Conservation (phyloP, 2,329 filamentous ascomycete species). For the Trichocomaceae sp. region DNA sequence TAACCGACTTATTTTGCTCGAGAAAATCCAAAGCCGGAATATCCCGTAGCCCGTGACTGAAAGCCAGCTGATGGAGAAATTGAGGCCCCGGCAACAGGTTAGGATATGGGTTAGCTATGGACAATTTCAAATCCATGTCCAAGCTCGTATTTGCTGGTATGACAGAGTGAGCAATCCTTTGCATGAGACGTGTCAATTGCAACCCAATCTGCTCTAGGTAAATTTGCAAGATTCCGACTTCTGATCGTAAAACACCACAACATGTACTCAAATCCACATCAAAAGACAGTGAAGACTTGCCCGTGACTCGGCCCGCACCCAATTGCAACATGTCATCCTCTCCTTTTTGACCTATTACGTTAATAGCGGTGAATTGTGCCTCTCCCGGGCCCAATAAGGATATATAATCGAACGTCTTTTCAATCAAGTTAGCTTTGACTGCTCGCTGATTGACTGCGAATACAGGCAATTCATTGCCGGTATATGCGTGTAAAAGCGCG, state of each 20-base stretch:
- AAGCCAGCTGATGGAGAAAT: slow-evolving; percentile 59
- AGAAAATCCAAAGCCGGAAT: slow-evolving; percentile 59
- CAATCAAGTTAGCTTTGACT: slow-evolving; percentile 22
- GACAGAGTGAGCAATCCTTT: slow-evolving; percentile 17
- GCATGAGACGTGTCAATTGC: slow-evolving; percentile 24
- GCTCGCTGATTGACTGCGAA: slow-evolving; percentile 25
- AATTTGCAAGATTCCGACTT: slow-evolving; percentile 18
- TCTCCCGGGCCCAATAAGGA: slow-evolving; percentile 13
- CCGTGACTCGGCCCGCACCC: not conserved
- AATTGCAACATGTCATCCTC: not conserved
- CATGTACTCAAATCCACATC: slow-evolving; percentile 18
- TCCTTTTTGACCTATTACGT: not conserved
- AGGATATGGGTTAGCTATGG: slow-evolving; percentile 54
- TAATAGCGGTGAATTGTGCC: slow-evolving; percentile 20
- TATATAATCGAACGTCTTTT: slow-evolving; percentile 16
- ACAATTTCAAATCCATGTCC: slow-evolving; percentile 31
- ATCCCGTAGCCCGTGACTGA: slow-evolving; percentile 26
- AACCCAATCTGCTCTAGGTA: slow-evolving; percentile 24
- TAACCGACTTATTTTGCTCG: slow-evolving; percentile 40
- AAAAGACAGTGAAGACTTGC: slow-evolving; percentile 20
- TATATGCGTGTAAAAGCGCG: slow-evolving; percentile 23
- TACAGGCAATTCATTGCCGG: slow-evolving; percentile 27
- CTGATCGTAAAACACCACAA: slow-evolving; percentile 22
- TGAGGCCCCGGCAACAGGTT: slow-evolving; percentile 47
- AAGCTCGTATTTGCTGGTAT: slow-evolving; percentile 13